phyloP scores from a whole-genome alignment of 2,329 filamentous ascomycete genomes.

The Sclerotinia nivalis region DNA sequence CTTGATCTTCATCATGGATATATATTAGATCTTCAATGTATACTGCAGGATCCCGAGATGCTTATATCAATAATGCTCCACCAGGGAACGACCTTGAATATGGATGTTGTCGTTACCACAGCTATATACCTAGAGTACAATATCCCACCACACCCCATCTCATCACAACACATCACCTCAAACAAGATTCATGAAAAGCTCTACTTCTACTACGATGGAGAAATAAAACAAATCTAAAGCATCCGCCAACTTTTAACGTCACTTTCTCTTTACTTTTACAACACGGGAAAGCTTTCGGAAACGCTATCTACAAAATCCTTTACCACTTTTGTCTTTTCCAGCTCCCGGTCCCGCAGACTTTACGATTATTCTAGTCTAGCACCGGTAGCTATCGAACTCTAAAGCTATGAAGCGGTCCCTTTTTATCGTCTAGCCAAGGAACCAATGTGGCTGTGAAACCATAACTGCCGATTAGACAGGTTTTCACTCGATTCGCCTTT shows the following conservation, averaged over 20 bases:
- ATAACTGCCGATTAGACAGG: neutral
- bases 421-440: neutral
- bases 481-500: neutral
- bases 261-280: neutral
- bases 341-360: neutral
- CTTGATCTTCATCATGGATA: conserved; percentile 11
- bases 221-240: neutral
- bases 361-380: neutral
- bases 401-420: neutral
- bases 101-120: no score
- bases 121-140: no score
- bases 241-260: neutral
- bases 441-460: neutral
- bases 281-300: neutral
- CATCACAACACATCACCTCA: neutral
- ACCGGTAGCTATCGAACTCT: neutral
- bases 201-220: no score
- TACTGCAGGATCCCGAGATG: neutral
- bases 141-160: no score
- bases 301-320: neutral
- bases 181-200: neutral
- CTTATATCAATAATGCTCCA: neutral
- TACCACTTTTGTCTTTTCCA: neutral
- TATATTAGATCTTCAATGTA: neutral
- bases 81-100: neutral